Percentiles rank a stretch among this genome's conserved stretches.
Conservation (phyloP, 2,329 filamentous ascomycete genomes). For the Talaromyces piceae region DNA sequence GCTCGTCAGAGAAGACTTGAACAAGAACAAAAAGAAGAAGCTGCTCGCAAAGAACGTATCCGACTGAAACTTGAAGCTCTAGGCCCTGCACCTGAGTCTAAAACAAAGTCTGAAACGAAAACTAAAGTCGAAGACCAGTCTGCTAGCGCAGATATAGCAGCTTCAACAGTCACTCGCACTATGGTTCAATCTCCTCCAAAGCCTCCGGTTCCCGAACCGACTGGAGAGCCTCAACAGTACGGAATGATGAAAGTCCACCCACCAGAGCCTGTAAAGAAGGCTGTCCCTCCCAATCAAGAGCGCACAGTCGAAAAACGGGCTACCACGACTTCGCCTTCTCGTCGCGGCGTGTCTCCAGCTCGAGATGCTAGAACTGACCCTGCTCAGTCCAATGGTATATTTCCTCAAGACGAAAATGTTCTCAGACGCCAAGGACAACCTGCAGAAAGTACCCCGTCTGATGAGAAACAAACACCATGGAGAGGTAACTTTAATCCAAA, state of each 20-base stretch:
- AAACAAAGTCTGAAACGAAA: no score
- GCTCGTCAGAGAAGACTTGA: conserved; percentile 48
- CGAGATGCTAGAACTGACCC: conserved; percentile 21
- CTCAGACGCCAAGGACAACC: conserved; percentile 15
- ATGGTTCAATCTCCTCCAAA: conserved; percentile 48
- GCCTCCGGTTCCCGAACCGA: conserved; percentile 50
- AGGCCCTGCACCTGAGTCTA: conserved; percentile 39
- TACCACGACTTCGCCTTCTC: conserved; percentile 16
- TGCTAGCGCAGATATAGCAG: conserved; percentile 14
- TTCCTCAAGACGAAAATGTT: conserved; percentile 15
- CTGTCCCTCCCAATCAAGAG: conserved; percentile 28
- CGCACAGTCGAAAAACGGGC: conserved; percentile 26
- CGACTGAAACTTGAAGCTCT: conserved; percentile 49
- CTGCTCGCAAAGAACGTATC: conserved; percentile 51
- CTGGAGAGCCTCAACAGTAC: conserved; percentile 52
- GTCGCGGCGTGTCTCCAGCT: conserved; percentile 25
- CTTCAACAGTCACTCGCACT: conserved; percentile 19
- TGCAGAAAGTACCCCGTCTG: conserved; percentile 19
- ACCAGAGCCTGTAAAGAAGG: conserved; percentile 45
- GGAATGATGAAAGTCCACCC: conserved; percentile 57
- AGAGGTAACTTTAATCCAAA: conserved; percentile 30
- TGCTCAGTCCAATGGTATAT: conserved; percentile 22
- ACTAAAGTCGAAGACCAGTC: conserved; percentile 20
- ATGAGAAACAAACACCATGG: conserved; percentile 31
- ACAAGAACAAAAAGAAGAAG: conserved; percentile 50